Percentiles rank a stretch among this genome's conserved stretches.
Conservation (phyloP, 2,329 filamentous ascomycete species). For the Aspergillus felis region DNA sequence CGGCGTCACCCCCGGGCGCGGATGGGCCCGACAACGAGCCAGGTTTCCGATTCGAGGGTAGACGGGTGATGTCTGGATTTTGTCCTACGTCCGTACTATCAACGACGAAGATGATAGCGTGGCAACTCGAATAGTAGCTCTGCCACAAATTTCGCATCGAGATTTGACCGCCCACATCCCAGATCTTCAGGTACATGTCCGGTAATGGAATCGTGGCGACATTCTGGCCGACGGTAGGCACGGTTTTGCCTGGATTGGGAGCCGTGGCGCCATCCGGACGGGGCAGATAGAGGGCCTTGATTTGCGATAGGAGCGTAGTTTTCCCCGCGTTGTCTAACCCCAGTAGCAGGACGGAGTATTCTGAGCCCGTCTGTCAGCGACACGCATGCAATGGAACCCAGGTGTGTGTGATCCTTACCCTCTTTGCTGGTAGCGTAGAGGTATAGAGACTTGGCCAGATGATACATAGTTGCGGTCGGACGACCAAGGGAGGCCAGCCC, state of each 20-base stretch:
- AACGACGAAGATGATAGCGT: conserved; percentile 97
- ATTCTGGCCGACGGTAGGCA: conserved; percentile 96
- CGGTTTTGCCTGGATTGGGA: conserved; percentile 71
- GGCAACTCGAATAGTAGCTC: conserved; percentile 88
- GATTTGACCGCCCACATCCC: conserved; percentile 95
- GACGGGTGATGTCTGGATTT: conserved; percentile 65
- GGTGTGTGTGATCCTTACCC: conserved; percentile 50
- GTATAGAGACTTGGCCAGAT: conserved; percentile 91
- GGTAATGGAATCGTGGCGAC: conserved; percentile 85
- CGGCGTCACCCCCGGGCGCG: conserved; percentile 15
- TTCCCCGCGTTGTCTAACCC: conserved; percentile 98
- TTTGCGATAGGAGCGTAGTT: conserved; percentile 94
- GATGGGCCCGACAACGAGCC: conserved; percentile 23
- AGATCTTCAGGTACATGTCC: conserved; percentile 96
- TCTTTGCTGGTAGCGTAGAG: conserved; percentile 96
- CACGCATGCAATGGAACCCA: not conserved
- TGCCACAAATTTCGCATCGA: conserved; percentile 89
- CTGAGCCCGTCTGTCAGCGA: conserved; percentile 43
- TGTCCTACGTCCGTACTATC: conserved; percentile 86
- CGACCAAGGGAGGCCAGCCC: conserved; percentile 16
- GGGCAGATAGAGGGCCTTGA: conserved; percentile 74
- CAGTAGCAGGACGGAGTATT: conserved; percentile 95
- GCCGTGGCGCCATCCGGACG: conserved; percentile 38
- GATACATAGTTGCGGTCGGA: conserved; percentile 66
- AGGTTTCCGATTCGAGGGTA: conserved; percentile 31